Base-by-base conservation (phyloP, 306 rosid genomes). In the Rubus parviflorus region DNA sequence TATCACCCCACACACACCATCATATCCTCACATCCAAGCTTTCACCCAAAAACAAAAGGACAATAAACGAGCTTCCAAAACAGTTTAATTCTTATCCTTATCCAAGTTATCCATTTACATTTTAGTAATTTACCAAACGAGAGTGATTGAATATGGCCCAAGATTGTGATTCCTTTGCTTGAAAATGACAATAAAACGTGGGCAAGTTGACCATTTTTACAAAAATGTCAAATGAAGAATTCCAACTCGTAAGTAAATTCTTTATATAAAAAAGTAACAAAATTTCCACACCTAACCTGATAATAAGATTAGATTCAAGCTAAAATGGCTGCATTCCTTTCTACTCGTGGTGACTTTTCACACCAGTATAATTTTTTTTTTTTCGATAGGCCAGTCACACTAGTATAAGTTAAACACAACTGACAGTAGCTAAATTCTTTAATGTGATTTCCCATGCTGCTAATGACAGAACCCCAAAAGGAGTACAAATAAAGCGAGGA, bases 401-500 rank as follows among this genome's bases (percentile, higher is more conserved):
- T 9, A 53, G 23, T 53, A 23, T 23, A 23, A 22, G 42, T 25
- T 14, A 25, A 30, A 9, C 42, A 61, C 15, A 58, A 49, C 54
- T 30, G 35, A 30, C 35, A 30, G 2, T 30, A 30, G 2, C 35
- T 30, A 30, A 30, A 30, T 30, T 0, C 35, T 30, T 30, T 30
- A 30, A 30, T 30, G 35, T 30, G 35, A 30, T 30, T 30, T 30
- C 35, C 35, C 35, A 30, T 30, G 35, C 8, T 42, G 8, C 7
- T 42, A 37, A 48, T 38, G 16, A 49, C 46, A 61, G 25, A 40
- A 5, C 74, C 19, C 14, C 14, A 17, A 63, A 52, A 23, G 70
- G 57, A 49, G 72, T 68, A 22, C 72, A 78, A 37, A 48, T 10
- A 53, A 49, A 70, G 77, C n/a, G 20, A 38, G 57, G 35, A 62